Percentiles rank a stretch among this genome's conserved stretches.
phyloP scores from a whole-genome alignment of 2,329 filamentous ascomycete genomes.

The Aspergillus tamarii region DNA sequence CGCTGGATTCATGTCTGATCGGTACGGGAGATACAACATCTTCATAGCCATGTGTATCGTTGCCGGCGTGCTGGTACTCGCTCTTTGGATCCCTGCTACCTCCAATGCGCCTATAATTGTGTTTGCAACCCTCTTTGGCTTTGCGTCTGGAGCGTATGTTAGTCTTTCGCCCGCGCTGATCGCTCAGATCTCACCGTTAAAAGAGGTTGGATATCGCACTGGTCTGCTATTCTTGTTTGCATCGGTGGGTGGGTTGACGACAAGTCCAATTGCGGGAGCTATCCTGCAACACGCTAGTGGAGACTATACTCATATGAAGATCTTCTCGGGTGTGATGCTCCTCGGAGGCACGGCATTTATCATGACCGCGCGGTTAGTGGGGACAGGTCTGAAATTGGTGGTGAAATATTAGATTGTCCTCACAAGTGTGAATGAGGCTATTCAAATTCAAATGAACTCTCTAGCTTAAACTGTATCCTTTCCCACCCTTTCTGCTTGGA shows the following conservation, averaged over 20 bases:
- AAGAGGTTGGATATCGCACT: constrained; percentile 67
- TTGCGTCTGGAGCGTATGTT: constrained; percentile 66
- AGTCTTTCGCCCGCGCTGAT: constrained; percentile 60
- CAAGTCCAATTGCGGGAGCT: constrained; percentile 68
- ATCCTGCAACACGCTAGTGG: constrained; percentile 57
- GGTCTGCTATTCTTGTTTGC: constrained; percentile 64
- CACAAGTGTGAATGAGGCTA: too few species aligned
- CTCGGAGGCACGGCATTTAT: constrained; percentile 36
- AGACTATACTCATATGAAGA: constrained; percentile 61
- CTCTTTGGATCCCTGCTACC: constrained; percentile 34
- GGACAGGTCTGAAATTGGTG: constrained; percentile 3
- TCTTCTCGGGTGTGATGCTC: constrained; percentile 64
- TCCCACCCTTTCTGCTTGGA: neutral
- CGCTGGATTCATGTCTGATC: constrained; percentile 19
- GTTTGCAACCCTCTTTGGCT: constrained; percentile 67
- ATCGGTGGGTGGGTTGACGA: constrained; percentile 65
- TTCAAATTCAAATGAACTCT: too few species aligned
- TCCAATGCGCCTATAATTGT: constrained; percentile 61
- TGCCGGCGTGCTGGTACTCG: constrained; percentile 20
- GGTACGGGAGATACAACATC: constrained; percentile 24
- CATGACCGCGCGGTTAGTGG: neutral
- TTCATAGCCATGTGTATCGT: constrained; percentile 14
- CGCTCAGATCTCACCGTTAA: constrained; percentile 68
- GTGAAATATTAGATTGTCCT: neutral
- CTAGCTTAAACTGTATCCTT: too few species aligned